These are phyloP conservation scores for Cryptococcus hybrid DNA, from an alignment of 1,284 basidiomycete species.

Conservation along the genomic window DNA sequence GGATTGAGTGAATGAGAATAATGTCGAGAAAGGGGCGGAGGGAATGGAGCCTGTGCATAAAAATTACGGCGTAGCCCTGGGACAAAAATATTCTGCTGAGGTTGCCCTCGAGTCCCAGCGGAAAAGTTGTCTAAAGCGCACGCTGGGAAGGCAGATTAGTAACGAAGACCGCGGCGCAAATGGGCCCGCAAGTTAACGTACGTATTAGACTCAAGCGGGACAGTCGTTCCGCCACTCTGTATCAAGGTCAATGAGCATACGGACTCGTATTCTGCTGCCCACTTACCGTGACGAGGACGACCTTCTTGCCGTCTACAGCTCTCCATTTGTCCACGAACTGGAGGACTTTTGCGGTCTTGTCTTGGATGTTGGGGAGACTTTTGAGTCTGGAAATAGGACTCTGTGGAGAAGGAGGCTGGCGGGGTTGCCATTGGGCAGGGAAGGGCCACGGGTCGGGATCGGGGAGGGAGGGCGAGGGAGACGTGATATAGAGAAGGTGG, in stretches of 20 bases:
- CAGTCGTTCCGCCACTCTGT: slow-evolving; percentile 93
- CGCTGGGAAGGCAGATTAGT: slow-evolving; percentile 56
- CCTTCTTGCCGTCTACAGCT: slow-evolving; percentile 62
- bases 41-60: slow-evolving; percentile 96
- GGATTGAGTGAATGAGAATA: slow-evolving; percentile 98
- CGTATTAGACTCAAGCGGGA: slow-evolving; percentile 94
- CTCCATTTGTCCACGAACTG: slow-evolving; percentile 71
- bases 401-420: slow-evolving; percentile 65
- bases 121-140: slow-evolving; percentile 99
- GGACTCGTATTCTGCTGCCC: not conserved
- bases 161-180: not conserved
- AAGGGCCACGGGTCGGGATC: not conserved
- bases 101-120: slow-evolving; percentile 96
- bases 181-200: slow-evolving; percentile 55
- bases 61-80: slow-evolving; percentile 94
- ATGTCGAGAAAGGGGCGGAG: slow-evolving; percentile 94
- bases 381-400: slow-evolving; percentile 83
- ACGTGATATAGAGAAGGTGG: not conserved
- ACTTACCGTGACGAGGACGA: slow-evolving; percentile 91
- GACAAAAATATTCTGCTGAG: slow-evolving; percentile 92
- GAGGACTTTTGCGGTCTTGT: slow-evolving; percentile 62
- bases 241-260: not conserved
- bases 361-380: slow-evolving; percentile 68
- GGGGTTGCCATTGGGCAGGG: slow-evolving; percentile 1
- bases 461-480: not conserved